A percentile compares a stretch with the other conserved stretches of the same genome.
These are phyloP conservation scores for Quercus agrifolia DNA, from an alignment of 306 rosid genomes.

Conservation along the genomic window DNA sequence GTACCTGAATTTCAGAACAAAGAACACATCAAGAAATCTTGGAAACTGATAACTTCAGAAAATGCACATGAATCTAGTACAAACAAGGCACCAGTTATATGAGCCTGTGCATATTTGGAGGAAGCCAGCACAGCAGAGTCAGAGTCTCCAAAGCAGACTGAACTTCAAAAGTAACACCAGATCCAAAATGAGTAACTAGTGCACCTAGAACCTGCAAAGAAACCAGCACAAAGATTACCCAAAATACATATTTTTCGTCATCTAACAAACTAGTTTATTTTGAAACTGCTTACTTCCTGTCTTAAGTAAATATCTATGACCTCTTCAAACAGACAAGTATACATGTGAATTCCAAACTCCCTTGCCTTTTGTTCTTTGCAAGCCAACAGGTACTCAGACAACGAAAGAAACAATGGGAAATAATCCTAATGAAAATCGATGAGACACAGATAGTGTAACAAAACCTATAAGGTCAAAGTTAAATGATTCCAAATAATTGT, in stretches of 20 bases:
- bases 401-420: slow-evolving; percentile 27
- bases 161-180: slow-evolving; percentile 34
- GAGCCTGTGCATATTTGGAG: slow-evolving; percentile 26
- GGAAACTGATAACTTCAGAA: not conserved
- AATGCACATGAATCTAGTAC: not conserved
- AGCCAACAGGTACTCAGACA: slow-evolving; percentile 37
- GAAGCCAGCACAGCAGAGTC: slow-evolving; percentile 30
- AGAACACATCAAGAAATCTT: slow-evolving; percentile 1
- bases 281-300: slow-evolving; percentile 34
- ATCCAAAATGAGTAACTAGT: slow-evolving; percentile 37
- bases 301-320: slow-evolving; percentile 34
- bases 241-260: not conserved
- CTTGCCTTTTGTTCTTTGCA: slow-evolving; percentile 37
- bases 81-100: slow-evolving; percentile 27
- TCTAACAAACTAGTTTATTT: not conserved
- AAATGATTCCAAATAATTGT: not conserved
- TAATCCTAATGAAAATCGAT: slow-evolving; percentile 15
- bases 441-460: not conserved
- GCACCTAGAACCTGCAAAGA: slow-evolving; percentile 37
- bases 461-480: not conserved
- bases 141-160: slow-evolving; percentile 33
- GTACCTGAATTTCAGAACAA: slow-evolving; percentile 25
- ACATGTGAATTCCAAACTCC: slow-evolving; percentile 29
- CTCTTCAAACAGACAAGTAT: slow-evolving; percentile 31
- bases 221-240: not conserved